These are phyloP conservation scores for Dryadomyces quercus-mongolicae DNA, from an alignment of 2,329 filamentous ascomycete species.

Conservation along the genomic window DNA sequence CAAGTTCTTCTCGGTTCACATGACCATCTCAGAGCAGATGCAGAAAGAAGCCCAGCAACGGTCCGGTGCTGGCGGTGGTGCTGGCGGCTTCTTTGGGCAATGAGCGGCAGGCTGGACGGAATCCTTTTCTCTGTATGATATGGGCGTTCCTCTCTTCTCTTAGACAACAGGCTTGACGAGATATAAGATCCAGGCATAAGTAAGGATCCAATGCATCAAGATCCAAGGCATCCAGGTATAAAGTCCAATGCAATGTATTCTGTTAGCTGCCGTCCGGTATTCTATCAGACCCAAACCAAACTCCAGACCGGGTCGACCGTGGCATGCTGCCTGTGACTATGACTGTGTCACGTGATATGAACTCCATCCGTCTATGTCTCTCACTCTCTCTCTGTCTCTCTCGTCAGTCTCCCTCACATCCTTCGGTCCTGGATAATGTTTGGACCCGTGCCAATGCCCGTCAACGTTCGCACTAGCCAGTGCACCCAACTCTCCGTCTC, in stretches of 20 bases:
- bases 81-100: slow-evolving; percentile 27
- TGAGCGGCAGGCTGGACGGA: not conserved
- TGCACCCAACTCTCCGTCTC: slow-evolving; percentile 52
- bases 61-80: slow-evolving; percentile 43
- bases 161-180: no score
- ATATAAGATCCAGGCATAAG: no score
- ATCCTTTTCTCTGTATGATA: no score
- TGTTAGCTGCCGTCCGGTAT: not conserved
- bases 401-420: not conserved
- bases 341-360: no score
- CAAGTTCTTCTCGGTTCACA: slow-evolving; percentile 98
- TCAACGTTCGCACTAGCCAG: slow-evolving; percentile 51
- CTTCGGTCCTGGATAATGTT: slow-evolving; percentile 31
- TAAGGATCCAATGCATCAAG: no score
- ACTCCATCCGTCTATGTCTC: not conserved
- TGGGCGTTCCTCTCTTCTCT: no score
- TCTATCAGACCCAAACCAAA: no score
- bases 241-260: not conserved
- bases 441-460: slow-evolving; percentile 47
- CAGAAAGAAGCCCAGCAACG: slow-evolving; percentile 69
- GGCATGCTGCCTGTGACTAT: no score
- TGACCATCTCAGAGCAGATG: slow-evolving; percentile 96
- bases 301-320: no score
- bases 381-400: not conserved
- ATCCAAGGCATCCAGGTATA: no score